Evolutionary conservation across 1,284 basidiomycete genomes (phyloP), one percentile per base, ranked within the genome.

Genomic region (Inonotus obliquus): DNA sequence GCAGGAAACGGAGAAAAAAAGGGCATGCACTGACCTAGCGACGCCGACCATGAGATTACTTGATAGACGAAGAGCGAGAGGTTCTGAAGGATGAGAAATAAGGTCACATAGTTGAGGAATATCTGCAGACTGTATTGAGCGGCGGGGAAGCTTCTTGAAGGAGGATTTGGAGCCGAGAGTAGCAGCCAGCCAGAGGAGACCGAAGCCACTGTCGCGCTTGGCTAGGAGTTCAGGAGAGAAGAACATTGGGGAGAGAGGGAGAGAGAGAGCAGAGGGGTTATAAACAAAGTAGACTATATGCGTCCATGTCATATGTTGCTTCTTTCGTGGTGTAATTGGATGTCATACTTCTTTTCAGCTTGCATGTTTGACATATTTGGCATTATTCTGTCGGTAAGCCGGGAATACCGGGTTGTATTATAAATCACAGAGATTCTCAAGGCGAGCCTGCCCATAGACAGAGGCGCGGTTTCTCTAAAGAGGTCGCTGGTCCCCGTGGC

Each of bases 1-100:
- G 14, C 6, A 57, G 35, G n/a, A 54, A 19, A 23, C 37, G 6
- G 25, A 54, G 19, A 63, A 49, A 23, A 68, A 21, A 61, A 60
- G 10, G 60, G 64, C 48, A 61, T 60, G 19, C n/a, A 68, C 82
- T 65, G 71, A 94, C 92, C 93, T 84, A 23, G 87, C 89, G 21
- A 90, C 92, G 5, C 92, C 93, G 60, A 94, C 86, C 78, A 96
- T 86, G 38, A 96, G 74, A 69, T 92, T 92, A 63, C 91, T 92
- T 11, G 92, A 93, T 60, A 95, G 76, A 52, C 92, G 80, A 59
- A 96, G 76, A 1, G 92, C 92, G 47, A 96, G 79, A 41, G 93
- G 92, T 67, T 95, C 93, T n/a, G 80, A 75, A 6, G 92, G 93
- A 66, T 89, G 79, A 37, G 84, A 82, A 60, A 96, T 94, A 51